Conservation (phyloP, 1,284 basidiomycete species). For the Schizopora paradoxa region DNA sequence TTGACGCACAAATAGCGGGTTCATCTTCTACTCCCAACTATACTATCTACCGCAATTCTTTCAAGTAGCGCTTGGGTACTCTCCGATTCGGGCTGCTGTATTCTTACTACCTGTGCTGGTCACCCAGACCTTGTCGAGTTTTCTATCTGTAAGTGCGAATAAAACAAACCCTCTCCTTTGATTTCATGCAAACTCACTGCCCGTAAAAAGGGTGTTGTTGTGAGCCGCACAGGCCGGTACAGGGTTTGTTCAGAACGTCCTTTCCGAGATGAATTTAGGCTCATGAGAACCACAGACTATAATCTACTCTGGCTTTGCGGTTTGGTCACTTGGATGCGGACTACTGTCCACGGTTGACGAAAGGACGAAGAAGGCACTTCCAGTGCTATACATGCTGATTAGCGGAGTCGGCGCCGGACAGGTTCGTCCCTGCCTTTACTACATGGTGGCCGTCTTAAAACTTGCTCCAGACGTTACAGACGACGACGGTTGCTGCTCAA, state of each 20-base stretch:
- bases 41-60: constrained; percentile 17
- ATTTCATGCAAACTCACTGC: neutral
- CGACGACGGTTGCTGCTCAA: constrained; percentile 16
- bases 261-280: neutral
- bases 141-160: constrained; percentile 11
- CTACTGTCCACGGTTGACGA: constrained; percentile 12
- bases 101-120: constrained; percentile 15
- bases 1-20: constrained; percentile 9
- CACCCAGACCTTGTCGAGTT: constrained; percentile 14
- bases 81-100: constrained; percentile 12
- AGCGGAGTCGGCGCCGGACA: constrained; percentile 15
- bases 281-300: too few species aligned
- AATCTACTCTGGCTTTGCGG: constrained; percentile 12
- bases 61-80: constrained; percentile 13
- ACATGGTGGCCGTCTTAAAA: neutral
- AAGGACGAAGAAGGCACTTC: neutral
- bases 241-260: neutral
- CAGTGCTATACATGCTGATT: constrained; percentile 15
- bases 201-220: constrained; percentile 8
- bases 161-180: too few species aligned
- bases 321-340: constrained; percentile 16
- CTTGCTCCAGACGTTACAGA: constrained; percentile 12
- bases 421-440: neutral
- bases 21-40: constrained; percentile 15
- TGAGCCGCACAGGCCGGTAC: constrained; percentile 13